These are phyloP conservation scores for Aspergillus incahuasiensis DNA, from an alignment of 495 filamentous ascomycete genomes.

Conservation along the genomic window DNA sequence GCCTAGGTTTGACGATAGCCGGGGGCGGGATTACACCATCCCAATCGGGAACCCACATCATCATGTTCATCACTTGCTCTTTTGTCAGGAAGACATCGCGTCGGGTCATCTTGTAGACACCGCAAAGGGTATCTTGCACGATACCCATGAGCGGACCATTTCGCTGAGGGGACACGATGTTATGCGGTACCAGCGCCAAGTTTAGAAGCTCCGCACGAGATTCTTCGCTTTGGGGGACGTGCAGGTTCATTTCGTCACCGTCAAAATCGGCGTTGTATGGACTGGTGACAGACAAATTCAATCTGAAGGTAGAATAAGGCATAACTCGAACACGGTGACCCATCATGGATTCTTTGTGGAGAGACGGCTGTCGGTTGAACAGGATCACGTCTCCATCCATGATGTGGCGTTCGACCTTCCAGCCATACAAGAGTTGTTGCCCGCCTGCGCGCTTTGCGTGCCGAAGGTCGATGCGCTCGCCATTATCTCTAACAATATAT, in stretches of 20 bases:
- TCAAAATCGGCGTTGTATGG: conserved; percentile 99
- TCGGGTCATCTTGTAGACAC: conserved; percentile 93
- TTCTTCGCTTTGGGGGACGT: conserved; percentile 96
- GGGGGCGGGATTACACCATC: conserved; percentile 90
- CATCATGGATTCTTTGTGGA: conserved; percentile 99
- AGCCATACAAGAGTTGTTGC: conserved; percentile 85
- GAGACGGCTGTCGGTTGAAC: conserved; percentile 97
- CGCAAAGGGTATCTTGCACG: conserved; percentile 94
- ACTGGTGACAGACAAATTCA: conserved; percentile 95
- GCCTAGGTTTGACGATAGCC: conserved; percentile 84
- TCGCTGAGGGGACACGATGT: conserved; percentile 96
- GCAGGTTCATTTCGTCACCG: conserved; percentile 99
- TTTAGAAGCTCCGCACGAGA: conserved; percentile 88
- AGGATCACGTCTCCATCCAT: conserved; percentile 95
- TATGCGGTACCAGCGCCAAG: conserved; percentile 91
- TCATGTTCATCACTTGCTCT: conserved; percentile 88
- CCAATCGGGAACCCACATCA: conserved; percentile 97
- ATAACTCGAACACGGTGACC: conserved; percentile 95
- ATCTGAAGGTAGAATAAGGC: conserved; percentile 96
- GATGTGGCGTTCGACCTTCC: conserved; percentile 97
- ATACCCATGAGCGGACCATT: conserved; percentile 99
- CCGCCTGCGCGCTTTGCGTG: conserved; percentile 81
- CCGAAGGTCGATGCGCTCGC: conserved; percentile 88
- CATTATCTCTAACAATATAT: conserved; percentile 88
- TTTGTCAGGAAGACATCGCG: conserved; percentile 86